phyloP scores from a whole-genome alignment of 768 basidiomycete genomes.

The Agaricus blazei region DNA sequence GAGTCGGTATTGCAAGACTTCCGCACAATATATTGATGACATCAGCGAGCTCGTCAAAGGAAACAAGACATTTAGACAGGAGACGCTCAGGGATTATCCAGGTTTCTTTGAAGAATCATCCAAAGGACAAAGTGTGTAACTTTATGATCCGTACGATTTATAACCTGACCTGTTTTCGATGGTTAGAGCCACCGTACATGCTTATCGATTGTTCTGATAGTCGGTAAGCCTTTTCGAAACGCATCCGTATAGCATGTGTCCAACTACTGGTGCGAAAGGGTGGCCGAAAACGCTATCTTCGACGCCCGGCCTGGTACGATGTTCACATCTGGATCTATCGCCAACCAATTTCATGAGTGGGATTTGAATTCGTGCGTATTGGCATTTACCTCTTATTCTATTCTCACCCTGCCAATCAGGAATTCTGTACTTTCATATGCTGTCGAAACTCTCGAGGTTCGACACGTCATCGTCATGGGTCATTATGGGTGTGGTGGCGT shows the following conservation, averaged over 20 bases:
- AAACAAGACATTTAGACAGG: conserved; percentile 4
- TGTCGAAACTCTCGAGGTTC: conserved; percentile 21
- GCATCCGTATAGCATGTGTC: neutral
- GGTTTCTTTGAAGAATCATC: conserved; percentile 13
- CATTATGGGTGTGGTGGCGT: conserved; percentile 29
- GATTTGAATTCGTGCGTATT: conserved; percentile 23
- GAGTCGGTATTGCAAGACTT: conserved; percentile 6
- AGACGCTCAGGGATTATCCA: conserved; percentile 8
- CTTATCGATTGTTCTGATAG: conserved; percentile 28
- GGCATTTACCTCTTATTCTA: neutral
- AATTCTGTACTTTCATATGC: conserved; percentile 25
- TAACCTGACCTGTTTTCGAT: too few relatives aligned
- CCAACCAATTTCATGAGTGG: conserved; percentile 25
- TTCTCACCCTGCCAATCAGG: conserved; percentile 9
- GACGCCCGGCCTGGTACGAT: conserved; percentile 24
- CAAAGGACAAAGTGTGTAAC: conserved; percentile 14
- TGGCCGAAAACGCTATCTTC: conserved; percentile 27
- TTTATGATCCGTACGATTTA: neutral
- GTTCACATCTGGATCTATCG: conserved; percentile 29
- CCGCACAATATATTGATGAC: conserved; percentile 13
- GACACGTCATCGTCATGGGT: conserved; percentile 25
- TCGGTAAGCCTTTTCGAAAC: conserved; percentile 9
- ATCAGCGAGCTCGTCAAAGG: conserved; percentile 13
- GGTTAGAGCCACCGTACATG: conserved; percentile 26
- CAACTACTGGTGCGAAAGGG: conserved; percentile 11